Conservation (phyloP, 495 filamentous ascomycete genomes). For the Lasiosphaeris hirsuta region DNA sequence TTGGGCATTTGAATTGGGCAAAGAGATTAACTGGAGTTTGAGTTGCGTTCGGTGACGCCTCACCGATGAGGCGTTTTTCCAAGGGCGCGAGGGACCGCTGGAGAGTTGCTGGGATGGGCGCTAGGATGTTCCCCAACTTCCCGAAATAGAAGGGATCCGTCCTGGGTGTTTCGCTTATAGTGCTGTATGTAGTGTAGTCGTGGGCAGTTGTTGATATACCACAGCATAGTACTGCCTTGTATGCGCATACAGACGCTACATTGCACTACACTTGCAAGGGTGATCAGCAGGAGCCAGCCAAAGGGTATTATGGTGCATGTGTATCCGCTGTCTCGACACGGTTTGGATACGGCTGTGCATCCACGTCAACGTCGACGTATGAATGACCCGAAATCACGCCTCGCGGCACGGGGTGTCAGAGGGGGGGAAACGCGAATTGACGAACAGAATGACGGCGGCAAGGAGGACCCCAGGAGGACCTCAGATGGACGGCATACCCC, state of each 20-base stretch:
- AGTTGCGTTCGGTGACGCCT: conserved; percentile 12
- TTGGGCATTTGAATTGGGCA: conserved; percentile 7
- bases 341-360: too few relatives aligned
- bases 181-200: not conserved
- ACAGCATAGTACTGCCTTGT: not conserved
- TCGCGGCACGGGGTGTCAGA: not conserved
- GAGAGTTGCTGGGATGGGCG: not conserved
- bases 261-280: too few relatives aligned
- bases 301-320: too few relatives aligned
- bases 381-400: too few relatives aligned
- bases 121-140: not conserved
- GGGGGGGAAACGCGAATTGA: not conserved
- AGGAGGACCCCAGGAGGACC: not conserved
- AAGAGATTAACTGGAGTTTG: not conserved
- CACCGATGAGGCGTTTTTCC: conserved; percentile 3
- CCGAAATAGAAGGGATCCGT: not conserved
- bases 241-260: too few relatives aligned
- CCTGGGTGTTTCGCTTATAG: not conserved
- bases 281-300: too few relatives aligned
- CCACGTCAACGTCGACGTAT: too few relatives aligned
- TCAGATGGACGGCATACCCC: not conserved
- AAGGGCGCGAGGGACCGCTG: not conserved
- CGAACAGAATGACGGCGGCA: not conserved
- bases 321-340: too few relatives aligned
- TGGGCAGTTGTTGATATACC: not conserved